Conservation (phyloP, 495 filamentous ascomycete species). For the Platismatia glauca region DNA sequence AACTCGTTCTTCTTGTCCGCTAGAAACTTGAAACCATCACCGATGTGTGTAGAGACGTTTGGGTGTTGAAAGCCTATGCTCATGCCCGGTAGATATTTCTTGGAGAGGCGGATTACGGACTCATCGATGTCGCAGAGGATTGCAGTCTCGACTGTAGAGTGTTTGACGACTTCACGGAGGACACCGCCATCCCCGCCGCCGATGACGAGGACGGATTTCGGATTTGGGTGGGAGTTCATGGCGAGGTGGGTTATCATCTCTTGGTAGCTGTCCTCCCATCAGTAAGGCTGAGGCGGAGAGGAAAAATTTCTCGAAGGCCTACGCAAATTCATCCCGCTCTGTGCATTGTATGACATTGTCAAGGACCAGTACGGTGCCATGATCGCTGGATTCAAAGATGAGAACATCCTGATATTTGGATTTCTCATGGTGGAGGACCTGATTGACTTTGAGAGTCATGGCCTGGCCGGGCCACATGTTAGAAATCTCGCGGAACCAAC, state of each 20-base stretch:
- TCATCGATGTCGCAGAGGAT: conserved; percentile 98
- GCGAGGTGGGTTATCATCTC: conserved; percentile 99
- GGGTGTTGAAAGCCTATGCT: conserved; percentile 85
- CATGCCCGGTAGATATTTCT: conserved; percentile 97
- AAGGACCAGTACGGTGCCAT: conserved; percentile 93
- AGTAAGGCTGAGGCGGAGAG: background rate
- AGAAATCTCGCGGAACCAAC: conserved; percentile 98
- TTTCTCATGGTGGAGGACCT: conserved; percentile 97
- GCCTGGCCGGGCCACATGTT: conserved; percentile 99
- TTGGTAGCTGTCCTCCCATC: conserved; percentile 58
- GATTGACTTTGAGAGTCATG: conserved; percentile 96
- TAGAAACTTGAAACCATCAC: conserved; percentile 97
- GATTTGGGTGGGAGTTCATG: conserved; percentile 97
- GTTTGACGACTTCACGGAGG: conserved; percentile 96
- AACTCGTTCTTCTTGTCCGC: conserved; percentile 87
- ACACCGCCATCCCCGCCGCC: conserved; percentile 96
- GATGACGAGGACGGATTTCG: conserved; percentile 96
- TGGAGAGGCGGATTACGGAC: conserved; percentile 96
- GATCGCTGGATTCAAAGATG: conserved; percentile 93
- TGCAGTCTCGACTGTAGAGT: conserved; percentile 86
- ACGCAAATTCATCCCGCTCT: conserved; percentile 95
- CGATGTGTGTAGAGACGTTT: conserved; percentile 81
- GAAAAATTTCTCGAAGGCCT: conserved; percentile 25
- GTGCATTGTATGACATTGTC: conserved; percentile 99
- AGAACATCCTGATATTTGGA: conserved; percentile 98